Conservation (phyloP, 768 basidiomycete species). For the Mycena floridula region DNA sequence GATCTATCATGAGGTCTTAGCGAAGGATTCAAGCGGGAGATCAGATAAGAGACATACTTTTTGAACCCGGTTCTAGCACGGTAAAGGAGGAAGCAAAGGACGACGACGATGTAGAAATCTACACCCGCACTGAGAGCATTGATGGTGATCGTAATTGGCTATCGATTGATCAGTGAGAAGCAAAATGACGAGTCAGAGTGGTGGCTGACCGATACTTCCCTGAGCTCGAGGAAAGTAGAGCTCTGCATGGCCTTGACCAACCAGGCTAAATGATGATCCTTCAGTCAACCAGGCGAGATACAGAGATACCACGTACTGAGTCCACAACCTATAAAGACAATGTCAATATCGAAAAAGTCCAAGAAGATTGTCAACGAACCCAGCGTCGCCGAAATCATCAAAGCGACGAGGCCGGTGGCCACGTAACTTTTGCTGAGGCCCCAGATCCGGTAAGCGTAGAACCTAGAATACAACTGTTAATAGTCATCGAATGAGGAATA, state of each 20-base stretch:
- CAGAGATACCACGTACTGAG: not conserved
- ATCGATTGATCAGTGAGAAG: not conserved
- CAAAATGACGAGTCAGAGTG: not conserved
- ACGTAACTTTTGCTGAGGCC: too few species aligned
- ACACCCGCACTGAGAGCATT: conserved; percentile 6
- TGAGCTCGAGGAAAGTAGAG: not conserved
- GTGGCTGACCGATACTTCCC: conserved; percentile 3
- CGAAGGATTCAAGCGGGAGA: too few species aligned
- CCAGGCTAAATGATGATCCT: not conserved
- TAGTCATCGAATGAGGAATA: not conserved
- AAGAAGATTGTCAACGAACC: too few species aligned
- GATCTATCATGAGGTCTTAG: conserved; percentile 1
- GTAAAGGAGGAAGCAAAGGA: conserved; percentile 6
- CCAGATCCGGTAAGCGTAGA: not conserved
- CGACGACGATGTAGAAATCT: conserved; percentile 8
- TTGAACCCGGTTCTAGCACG: conserved; percentile 8
- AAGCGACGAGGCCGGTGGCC: too few species aligned
- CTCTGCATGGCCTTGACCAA: not conserved
- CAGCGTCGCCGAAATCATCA: too few species aligned
- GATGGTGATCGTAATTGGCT: conserved; percentile 8
- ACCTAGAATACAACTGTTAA: too few species aligned
- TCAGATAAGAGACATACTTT: not conserved
- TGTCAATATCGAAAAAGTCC: not conserved
- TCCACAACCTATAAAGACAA: not conserved
- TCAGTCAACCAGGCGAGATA: not conserved